Evolutionary conservation across 108 stramenopile species (phyloP).

Genomic region (Cyclotella choctawhatcheeana): DNA sequence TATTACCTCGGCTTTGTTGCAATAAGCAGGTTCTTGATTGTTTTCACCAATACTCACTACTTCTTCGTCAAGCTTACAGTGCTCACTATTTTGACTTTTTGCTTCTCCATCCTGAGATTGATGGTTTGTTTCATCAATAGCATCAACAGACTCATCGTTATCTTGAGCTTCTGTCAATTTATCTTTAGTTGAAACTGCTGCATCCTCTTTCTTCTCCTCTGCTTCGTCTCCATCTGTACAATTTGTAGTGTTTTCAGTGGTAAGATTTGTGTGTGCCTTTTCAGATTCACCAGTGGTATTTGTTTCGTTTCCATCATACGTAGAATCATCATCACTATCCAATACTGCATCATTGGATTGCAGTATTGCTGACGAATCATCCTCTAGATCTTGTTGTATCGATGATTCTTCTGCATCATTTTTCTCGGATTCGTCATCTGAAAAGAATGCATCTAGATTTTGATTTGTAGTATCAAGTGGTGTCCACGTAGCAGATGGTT

Average conservation of each 20-base stretch:
- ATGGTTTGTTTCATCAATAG: no score
- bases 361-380: not conserved
- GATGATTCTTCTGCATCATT: slow-evolving; percentile 28
- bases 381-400: slow-evolving; percentile 11
- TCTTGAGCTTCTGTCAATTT: not conserved
- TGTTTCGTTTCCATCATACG: not conserved
- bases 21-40: no score
- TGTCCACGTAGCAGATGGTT: not conserved
- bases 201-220: not conserved
- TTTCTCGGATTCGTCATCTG: slow-evolving; percentile 41
- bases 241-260: not conserved
- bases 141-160: not conserved
- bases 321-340: slow-evolving; percentile 29
- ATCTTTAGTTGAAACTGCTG: not conserved
- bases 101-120: no score
- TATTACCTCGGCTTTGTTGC: no score
- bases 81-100: no score
- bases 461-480: slow-evolving; percentile 3
- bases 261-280: no score
- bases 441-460: slow-evolving; percentile 48
- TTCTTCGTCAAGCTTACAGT: no score
- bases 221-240: not conserved
- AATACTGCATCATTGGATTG: slow-evolving; percentile 4
- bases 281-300: no score
- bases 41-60: no score